Evolutionary conservation across 352 stramenopile genomes (phyloP).

Genomic region (Phytophthora citrophthora): DNA sequence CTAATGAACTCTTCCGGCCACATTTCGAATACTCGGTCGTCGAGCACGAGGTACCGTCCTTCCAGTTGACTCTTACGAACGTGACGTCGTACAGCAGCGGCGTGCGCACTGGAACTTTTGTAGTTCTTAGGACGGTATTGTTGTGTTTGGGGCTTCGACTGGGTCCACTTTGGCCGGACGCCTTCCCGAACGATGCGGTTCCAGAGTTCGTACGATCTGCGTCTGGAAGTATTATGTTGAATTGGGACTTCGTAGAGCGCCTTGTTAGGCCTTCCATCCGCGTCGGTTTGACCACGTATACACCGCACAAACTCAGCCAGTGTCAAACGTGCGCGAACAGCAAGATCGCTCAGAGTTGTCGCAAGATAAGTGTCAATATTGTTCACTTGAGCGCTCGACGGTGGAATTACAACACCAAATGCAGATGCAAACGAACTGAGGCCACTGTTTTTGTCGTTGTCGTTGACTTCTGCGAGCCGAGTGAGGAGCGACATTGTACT

Average conservation of each 20-base stretch:
- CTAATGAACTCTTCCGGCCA: slow-evolving; percentile 17
- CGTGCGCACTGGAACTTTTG: not conserved
- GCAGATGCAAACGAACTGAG: no score
- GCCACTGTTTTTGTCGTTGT: no score
- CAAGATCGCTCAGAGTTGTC: not conserved
- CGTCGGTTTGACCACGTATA: not conserved
- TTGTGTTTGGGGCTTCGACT: not conserved
- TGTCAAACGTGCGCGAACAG: not conserved
- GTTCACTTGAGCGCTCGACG: no score
- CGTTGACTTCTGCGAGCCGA: no score
- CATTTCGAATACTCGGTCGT: not conserved
- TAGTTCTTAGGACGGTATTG: not conserved
- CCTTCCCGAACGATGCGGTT: slow-evolving; percentile 9
- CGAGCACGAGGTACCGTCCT: slow-evolving; percentile 7
- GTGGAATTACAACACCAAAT: no score
- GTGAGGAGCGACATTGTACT: no score
- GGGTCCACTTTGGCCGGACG: not conserved
- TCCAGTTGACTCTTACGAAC: slow-evolving; percentile 14
- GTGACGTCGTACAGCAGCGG: not conserved
- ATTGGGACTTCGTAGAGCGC: not conserved
- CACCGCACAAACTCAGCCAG: slow-evolving; percentile 1
- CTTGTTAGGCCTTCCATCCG: slow-evolving; percentile 12
- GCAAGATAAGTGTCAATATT: no score
- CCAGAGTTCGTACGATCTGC: not conserved
- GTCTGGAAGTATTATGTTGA: not conserved